A percentile compares a stretch with the other conserved stretches of the same genome.
phyloP scores from a whole-genome alignment of 441 rosid species.

The Viola pubescens region DNA sequence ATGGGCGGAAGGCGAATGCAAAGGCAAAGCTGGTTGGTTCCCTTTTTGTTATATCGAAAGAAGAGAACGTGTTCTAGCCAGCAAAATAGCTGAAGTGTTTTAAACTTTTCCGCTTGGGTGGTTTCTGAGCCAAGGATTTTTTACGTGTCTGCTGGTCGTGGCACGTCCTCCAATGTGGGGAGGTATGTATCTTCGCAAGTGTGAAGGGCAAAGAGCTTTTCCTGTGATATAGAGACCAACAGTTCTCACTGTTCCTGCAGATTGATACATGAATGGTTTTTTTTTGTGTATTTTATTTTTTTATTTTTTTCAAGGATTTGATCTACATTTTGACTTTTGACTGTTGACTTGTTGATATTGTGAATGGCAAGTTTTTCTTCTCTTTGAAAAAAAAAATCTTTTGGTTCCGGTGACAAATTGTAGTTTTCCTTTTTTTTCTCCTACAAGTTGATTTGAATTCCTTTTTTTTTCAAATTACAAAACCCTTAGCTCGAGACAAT shows the following conservation, averaged over 20 bases:
- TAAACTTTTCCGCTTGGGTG: conserved; percentile 23
- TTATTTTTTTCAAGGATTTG: conserved; percentile 4
- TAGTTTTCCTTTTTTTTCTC: neutral
- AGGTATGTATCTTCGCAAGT: conserved; percentile 7
- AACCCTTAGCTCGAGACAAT: too few relatives aligned
- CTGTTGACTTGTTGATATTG: neutral
- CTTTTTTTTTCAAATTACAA: too few relatives aligned
- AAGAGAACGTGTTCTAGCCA: conserved; percentile 65
- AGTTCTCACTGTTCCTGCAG: conserved; percentile 9
- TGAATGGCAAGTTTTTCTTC: conserved; percentile 8
- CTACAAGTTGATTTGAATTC: too few relatives aligned
- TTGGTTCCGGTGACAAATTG: too few relatives aligned
- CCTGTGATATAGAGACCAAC: conserved; percentile 24
- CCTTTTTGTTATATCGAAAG: conserved; percentile 71
- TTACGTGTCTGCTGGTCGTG: conserved; percentile 15
- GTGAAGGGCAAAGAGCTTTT: conserved; percentile 11
- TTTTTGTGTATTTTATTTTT: conserved; percentile 8
- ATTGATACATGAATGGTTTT: conserved; percentile 20
- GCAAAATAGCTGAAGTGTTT: conserved; percentile 74
- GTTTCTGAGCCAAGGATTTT: conserved; percentile 20
- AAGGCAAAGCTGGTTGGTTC: conserved; percentile 93
- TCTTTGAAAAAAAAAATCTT: too few relatives aligned
- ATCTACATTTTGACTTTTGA: conserved; percentile 10
- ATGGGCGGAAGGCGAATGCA: conserved; percentile 96
- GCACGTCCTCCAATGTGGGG: conserved; percentile 13